A percentile compares a stretch with the other conserved stretches of the same genome.
Conservation (phyloP, 1,284 basidiomycete species). For the Moesziomyces aphidis region DNA sequence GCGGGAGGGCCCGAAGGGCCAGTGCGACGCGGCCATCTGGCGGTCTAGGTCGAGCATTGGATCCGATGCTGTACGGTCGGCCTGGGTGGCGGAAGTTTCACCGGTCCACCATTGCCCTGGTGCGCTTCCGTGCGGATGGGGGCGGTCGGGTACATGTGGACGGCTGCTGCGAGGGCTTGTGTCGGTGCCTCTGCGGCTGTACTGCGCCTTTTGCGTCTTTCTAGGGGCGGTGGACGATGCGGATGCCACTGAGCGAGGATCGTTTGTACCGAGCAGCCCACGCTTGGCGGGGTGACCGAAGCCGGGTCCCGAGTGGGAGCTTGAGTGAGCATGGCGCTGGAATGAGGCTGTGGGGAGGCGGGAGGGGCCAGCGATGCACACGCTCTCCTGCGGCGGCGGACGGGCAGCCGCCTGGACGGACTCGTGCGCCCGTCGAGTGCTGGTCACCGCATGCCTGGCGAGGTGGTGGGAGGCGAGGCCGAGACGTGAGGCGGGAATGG, state of each 20-base stretch:
- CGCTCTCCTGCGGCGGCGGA: slow-evolving; percentile 16
- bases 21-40: slow-evolving; percentile 17
- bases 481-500: slow-evolving; percentile 32
- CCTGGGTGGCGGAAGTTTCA: not conserved
- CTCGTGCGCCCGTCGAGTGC: slow-evolving; percentile 18
- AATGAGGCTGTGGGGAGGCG: slow-evolving; percentile 5
- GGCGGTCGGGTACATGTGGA: not conserved
- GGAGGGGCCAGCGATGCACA: slow-evolving; percentile 36
- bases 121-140: slow-evolving; percentile 2
- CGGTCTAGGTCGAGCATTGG: slow-evolving; percentile 15
- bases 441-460: slow-evolving; percentile 37
- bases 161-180: not conserved
- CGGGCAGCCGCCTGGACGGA: not conserved
- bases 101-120: slow-evolving; percentile 26
- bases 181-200: slow-evolving; percentile 8
- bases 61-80: not conserved
- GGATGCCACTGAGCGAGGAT: slow-evolving; percentile 3
- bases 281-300: slow-evolving; percentile 10
- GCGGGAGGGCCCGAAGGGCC: slow-evolving; percentile 34
- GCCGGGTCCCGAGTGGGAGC: slow-evolving; percentile 16
- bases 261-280: not conserved
- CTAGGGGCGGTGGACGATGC: not conserved
- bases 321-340: slow-evolving; percentile 22
- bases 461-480: slow-evolving; percentile 24
- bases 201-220: slow-evolving; percentile 11